Base-by-base conservation (phyloP, 2,329 filamentous ascomycete species). In the Fusarium dlaminii region DNA sequence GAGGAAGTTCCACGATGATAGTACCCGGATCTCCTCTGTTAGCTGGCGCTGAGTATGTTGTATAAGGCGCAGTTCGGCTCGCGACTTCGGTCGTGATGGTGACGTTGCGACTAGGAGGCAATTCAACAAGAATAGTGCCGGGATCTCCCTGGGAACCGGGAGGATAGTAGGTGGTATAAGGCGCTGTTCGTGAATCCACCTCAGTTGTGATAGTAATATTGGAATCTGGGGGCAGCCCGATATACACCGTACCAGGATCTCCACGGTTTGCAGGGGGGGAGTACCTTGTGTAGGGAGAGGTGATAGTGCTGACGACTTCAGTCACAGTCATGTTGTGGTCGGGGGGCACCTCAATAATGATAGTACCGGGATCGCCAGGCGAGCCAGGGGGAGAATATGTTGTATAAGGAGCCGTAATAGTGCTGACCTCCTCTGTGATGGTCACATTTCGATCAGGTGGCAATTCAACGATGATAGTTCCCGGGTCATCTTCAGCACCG, bases 391-490 rank as follows among this genome's bases (percentile, higher is more conserved):
- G 43, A 9, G 62, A 71, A 18, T 72, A 72, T 5, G 34, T 60
- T 32, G 69, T 72, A n/a, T 58, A 63, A 17, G 67, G 63, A 11
- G 45, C 45, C 6, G 67, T 67, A 32, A 71, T 52, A 13, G 56
- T 66, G 8, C 20, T 48, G 17, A 57, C 46, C 12, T 57, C 42
- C 18, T 65, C 27, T n/a, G 71, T 73, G n/a, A 73, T 45, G 8
- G 71, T 73, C 8, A 73, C 71, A 29, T 73, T 73, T n/a, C 71
- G 54, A 27, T 52, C 51, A 30, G 52, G 29, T 6, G 70, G 66
- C 6, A 73, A 58, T 22, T 43, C 70, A 8, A 73, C 45, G 8
- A 73, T 54, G 10, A 73, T 37, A 15, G 70, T 73, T 37, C 70
- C 70, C 11, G 70, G 70, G 9, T 73, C 70, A 10, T 70, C 54